Base-by-base conservation (phyloP, 129 eudicot genomes). In the Sambucus nigra region DNA sequence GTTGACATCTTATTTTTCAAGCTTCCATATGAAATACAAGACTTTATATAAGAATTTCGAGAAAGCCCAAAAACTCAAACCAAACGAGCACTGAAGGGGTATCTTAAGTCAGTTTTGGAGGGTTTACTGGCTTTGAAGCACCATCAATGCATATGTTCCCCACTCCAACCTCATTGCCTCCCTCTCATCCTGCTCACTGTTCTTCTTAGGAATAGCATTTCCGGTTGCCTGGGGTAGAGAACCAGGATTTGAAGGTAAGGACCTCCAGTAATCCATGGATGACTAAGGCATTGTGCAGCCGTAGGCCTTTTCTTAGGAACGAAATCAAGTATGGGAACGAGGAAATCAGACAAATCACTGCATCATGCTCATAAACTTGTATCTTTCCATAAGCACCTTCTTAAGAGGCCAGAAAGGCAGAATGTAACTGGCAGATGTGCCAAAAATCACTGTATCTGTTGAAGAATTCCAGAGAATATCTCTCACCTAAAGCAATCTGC, bases 221-320 rank as follows among this genome's bases (percentile, higher is more conserved):
- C 71, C 88, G 13, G 11, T 21, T 6, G 65, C 45, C 25, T 69
- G 64, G 22, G 38, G 13, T 50, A 14, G 60, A 64, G 46, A 27
- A 42, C 46, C 53, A 20, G 51, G 59, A 18, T 55, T 19, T 47
- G 76, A 56, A 59, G 78, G 78, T 47, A 66, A 41, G 84, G 75
- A 44, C 75, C 75, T 25, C 27, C 20, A 24, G 20, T 15, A 54
- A 89, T 58, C 95, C 93, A 89, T 14, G 95, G 74, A 59, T 89
- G 97, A 69, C 22, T 61, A 66, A 89, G 95, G 56, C 86, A 89
- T 59, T 84, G 73, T 16, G 83, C 88, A 27, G 97, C 97, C 28
- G 88, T 78, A 5, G 87, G 95, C 53, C 97, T 69, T 60, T 89
- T 89, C n/a, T 89, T 95, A 6, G 97, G 97, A 47, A 78, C 95